Percentiles rank a stretch among this genome's conserved stretches.
Conservation (phyloP, 2,329 filamentous ascomycete genomes). For the Periglandula ipomoeae region DNA sequence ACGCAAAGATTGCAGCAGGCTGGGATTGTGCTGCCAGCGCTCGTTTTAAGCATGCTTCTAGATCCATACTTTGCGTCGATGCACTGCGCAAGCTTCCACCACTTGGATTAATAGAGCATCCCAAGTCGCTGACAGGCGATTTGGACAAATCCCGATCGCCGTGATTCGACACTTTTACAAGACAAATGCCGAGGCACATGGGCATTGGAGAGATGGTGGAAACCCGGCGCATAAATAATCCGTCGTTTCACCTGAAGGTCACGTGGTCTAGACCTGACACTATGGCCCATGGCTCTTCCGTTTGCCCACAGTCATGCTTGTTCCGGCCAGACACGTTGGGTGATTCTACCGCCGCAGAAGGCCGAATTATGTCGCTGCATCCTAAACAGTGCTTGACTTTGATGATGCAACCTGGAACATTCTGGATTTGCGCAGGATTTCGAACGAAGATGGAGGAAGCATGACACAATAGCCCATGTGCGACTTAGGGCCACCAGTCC, state of each 20-base stretch:
- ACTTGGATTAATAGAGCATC: background rate
- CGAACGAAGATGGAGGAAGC: background rate
- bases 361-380: background rate
- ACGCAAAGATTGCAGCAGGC: background rate
- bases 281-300: background rate
- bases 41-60: background rate
- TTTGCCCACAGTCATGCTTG: slow-evolving; percentile 1
- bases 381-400: background rate
- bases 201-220: background rate
- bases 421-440: background rate
- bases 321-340: background rate
- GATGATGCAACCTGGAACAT: background rate
- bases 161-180: background rate
- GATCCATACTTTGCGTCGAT: background rate
- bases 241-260: background rate
- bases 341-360: background rate
- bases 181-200: background rate
- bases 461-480: background rate
- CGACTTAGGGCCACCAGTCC: background rate
- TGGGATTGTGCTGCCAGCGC: background rate
- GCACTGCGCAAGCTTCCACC: background rate
- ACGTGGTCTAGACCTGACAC: slow-evolving; percentile 3
- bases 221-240: background rate
- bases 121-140: background rate
- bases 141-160: slow-evolving; percentile 1